Evolutionary conservation across 164 flowering plant genomes (phyloP).

Genomic region (Protea cynaroides): DNA sequence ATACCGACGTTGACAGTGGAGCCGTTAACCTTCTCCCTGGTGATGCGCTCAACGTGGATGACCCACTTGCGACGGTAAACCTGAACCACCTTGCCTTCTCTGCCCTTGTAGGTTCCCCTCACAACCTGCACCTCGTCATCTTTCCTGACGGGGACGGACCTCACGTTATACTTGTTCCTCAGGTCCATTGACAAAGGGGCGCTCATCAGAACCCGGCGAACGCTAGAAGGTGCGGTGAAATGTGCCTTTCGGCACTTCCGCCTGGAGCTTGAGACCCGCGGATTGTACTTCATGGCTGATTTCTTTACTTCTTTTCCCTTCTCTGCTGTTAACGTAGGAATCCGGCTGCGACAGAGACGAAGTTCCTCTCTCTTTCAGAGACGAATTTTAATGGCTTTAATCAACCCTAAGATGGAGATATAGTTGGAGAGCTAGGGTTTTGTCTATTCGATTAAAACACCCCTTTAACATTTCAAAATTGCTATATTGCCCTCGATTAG

Average conservation of each 20-base stretch:
- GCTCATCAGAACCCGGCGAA: neutral
- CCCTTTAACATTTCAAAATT: no score
- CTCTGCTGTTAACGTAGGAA: neutral
- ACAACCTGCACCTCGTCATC: constrained; percentile 5
- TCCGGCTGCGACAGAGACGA: no score
- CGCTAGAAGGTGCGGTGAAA: neutral
- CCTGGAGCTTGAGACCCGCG: neutral
- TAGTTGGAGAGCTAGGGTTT: no score
- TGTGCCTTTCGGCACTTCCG: constrained; percentile 1
- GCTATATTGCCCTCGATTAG: no score
- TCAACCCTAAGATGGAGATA: no score
- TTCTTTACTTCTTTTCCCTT: neutral
- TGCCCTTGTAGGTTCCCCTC: constrained; percentile 4
- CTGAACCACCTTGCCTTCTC: neutral
- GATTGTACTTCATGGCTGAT: constrained; percentile 1
- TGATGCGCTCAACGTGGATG: no score
- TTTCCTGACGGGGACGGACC: neutral
- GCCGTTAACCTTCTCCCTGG: no score
- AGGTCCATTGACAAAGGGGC: neutral
- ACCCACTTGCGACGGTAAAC: no score
- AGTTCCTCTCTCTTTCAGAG: no score
- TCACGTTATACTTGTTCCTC: constrained; percentile 1
- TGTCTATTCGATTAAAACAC: no score
- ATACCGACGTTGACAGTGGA: no score
- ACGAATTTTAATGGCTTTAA: no score